Evolutionary conservation across 208 protist species (phyloP), one percentile per base, ranked within the genome.

Genomic region (Crithidia sp.): DNA sequence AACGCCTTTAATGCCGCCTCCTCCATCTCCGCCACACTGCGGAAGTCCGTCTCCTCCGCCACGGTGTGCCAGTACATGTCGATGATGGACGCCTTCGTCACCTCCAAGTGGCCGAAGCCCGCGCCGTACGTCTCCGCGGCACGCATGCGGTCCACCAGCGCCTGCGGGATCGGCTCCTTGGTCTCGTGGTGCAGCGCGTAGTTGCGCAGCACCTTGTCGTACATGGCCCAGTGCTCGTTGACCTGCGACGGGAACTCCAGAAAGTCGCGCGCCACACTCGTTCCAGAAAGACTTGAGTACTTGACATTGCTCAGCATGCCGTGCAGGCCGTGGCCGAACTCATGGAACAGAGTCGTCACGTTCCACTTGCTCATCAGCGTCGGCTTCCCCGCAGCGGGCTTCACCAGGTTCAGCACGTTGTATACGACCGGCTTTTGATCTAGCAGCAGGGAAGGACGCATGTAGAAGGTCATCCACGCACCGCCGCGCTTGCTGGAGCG

Each of bases 231-330:
- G 63, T 93, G 85, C 76, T 93, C 86, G 72, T 92, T 90, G 61
- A 92, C 77, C 82, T 95, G 91, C 53, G 89, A 94, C 6, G 91
- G 89, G 52, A 91, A 79, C 86, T 96, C 89, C 7, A 94, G 79
- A 49, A 91, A 91, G 71, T 96, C 89, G 56, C 83, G 83, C 5
- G 89, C 79, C 6, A 94, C 84, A n/a, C 54, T 70, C 19, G 90
- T 84, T 39, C 91, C 91, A 17, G 86, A 74, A 8, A 90, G 87
- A 12, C 61, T 77, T 9, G 62, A 36, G 65, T 86, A 84, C 50
- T 65, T 62, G 40, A 78, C 43, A 50, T 67, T 58, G 19, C 85
- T 87, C 5, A 94, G 76, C 76, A 95, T 93, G 64, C 91, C 88
- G 81, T 95, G 90, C 19, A 95, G 79, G 5, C 83, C 80, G 64